phyloP scores from a whole-genome alignment of 1,284 basidiomycete genomes.

The Ustilago sp. region DNA sequence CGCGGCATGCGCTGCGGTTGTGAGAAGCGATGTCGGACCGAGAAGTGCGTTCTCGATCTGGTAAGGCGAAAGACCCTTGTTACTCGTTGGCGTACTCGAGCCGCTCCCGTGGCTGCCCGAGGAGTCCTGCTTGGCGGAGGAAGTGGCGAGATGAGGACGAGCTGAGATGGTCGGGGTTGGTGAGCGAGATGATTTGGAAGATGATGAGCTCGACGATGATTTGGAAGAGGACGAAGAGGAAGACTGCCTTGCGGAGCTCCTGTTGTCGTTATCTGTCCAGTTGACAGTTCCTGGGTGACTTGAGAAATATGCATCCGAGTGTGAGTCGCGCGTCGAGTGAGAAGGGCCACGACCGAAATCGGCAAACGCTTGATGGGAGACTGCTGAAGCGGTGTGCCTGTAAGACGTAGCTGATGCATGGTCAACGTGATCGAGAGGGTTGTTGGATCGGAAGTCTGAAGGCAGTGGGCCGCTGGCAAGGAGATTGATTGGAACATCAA shows the following conservation, averaged over 20 bases:
- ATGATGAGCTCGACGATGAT: constrained; percentile 32
- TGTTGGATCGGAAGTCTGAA: background rate
- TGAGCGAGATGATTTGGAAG: constrained; percentile 35
- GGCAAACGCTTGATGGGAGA: background rate
- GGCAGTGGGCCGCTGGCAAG: constrained; percentile 3
- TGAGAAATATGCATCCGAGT: background rate
- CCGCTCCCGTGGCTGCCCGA: constrained; percentile 35
- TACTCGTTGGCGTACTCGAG: constrained; percentile 40
- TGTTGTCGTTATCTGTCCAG: constrained; percentile 14
- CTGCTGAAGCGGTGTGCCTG: background rate
- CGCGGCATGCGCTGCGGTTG: constrained; percentile 23
- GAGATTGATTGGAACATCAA: constrained; percentile 23
- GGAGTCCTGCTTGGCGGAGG: constrained; percentile 36
- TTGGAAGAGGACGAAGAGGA: constrained; percentile 28
- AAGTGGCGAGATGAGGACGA: constrained; percentile 31
- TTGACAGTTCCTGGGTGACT: background rate
- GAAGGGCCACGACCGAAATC: background rate
- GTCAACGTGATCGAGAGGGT: background rate
- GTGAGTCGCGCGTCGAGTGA: background rate
- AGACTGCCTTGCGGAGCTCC: constrained; percentile 23
- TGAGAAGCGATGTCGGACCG: constrained; percentile 21
- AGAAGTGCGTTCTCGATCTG: constrained; percentile 35
- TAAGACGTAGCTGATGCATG: background rate
- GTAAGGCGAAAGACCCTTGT: constrained; percentile 25
- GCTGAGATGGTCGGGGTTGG: constrained; percentile 29